Evolutionary conservation across 176 grass and related monocot genomes (phyloP), one percentile per base, ranked within the genome.

Genomic region (Echinochloa phyllopogon): DNA sequence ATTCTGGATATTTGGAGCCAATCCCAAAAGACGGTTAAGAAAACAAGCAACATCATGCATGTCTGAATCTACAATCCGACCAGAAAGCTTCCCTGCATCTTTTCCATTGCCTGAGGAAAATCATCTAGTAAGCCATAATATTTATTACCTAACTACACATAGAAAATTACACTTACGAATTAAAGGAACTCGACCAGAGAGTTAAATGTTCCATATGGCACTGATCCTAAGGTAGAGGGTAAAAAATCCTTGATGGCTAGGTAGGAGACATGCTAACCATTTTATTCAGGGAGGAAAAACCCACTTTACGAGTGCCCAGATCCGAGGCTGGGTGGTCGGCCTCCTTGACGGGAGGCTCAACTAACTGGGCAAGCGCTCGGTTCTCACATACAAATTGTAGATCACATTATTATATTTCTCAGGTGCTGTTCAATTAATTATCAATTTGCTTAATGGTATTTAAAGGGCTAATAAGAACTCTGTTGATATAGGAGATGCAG

Each of bases 1-100:
- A 86, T 99, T 99, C 77, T 99, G 96, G 61, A 99, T 99, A 63
- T 88, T 80, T 24, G 93, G 93, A 84, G 90, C 84, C 79, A 99
- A 90, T 42, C 96, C 96, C 65, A 99, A 78, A 88, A 99, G 89
- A 58, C 96, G 91, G 74, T 99, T 99, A 67, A 99, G 92, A 82
- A 99, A 99, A 67, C 96, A 91, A 80, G 91, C 96, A 80, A 99
- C 96, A 83, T 99, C 96, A 65, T 99, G 96, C 93, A 94, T 94
- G 84, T 99, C 96, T 76, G 89, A 87, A 78, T 99, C 96, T 47
- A 99, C 93, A 69, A 99, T 99, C 25, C 96, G 91, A 68, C 96
- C 94, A 73, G 94, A 92, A 82, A 91, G 74, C 82, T 94, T 96
- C 57, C 86, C 93, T 77, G 77, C 59, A 82, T 86, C 90, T 92